Evolutionary conservation across 2,329 filamentous ascomycete genomes (phyloP), one percentile per base, ranked within the genome.

Genomic region (Tympanopsis confertula): DNA sequence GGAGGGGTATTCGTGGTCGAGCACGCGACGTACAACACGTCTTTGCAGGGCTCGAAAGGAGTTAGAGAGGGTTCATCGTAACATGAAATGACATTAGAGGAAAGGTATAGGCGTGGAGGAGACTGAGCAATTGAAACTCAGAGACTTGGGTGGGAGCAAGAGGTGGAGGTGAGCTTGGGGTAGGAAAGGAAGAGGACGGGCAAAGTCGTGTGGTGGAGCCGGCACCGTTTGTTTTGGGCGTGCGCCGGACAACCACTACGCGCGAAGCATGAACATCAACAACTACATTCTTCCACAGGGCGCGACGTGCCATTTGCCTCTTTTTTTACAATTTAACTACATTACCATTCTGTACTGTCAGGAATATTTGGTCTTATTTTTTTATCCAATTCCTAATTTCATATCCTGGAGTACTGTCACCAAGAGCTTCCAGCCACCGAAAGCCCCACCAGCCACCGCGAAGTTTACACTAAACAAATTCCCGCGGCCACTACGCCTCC

Each of bases 11-110:
- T 28, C 30, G 10, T 7, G 15, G 30, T 15, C 17, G 30, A 33
- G 30, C 30, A 33, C 30, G 15, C 30, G 30, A 33, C 30, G 12
- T 13, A 15, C 30, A 12, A 33, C 30, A 33, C 30, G 30, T 33
- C 30, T 33, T 7, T 7, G 7, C 7, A n/a, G n/a, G 10, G 15
- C 10, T 12, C 17, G 30, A 18, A 10, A 33, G 15, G 7, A 33
- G 24, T 28, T 10, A 10, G 24, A 28, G 10, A 28, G 24, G n/a
- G 24, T 10, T 10, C 24, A 28, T 10, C n/a, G 24, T 10, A 28
- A 10, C 10, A 28, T 10, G 24, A 28, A 28, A 10, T 10, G 10
- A n/a, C 24, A 28, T 10, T 28, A 28, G 24, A 28, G 24, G 24
- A 28, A 28, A 28, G 24, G n/a, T 28, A 28, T 28, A 10, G 24